Evolutionary conservation across 2,329 filamentous ascomycete species (phyloP), one percentile per base, ranked within the genome.

Genomic region (Stemphylium beticola): DNA sequence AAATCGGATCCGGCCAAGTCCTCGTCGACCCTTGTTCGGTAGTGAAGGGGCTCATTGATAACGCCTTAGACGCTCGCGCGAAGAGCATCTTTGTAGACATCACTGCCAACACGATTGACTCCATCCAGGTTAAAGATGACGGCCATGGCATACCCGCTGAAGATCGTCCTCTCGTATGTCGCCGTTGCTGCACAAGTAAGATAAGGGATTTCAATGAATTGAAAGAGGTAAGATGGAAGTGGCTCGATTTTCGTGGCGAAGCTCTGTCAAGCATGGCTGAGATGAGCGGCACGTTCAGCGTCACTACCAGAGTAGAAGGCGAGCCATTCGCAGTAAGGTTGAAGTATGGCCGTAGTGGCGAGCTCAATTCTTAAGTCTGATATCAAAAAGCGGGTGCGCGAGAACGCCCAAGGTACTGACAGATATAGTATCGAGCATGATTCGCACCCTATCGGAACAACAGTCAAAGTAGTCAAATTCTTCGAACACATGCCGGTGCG

Each of bases 21-120:
- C 81, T 92, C 44, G 79, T 82, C 4, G 83, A 84, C 7, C 82
- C 89, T 0, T 76, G 79, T 11, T 82, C 83, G 10, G 76, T 91
- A 2, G 83, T 92, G 63, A 93, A 93, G 68, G 90, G 93, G 73
- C 84, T 93, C 4, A 74, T 93, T 29, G 90, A 93, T 64, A 93
- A 93, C 72, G 82, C 89, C 38, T 81, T 93, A 17, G 90, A 93
- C 72, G 88, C 89, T 7, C 79, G 82, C 47, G 88, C 90, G 11
- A 88, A 83, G 2, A 82, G 81, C 2, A 78, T 93, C 53, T 84
- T 89, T 47, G 77, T 93, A 20, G 76, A 84, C 24, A 78, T 92
- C 12, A 83, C 87, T 4, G 65, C 80, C 37, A 87, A 92, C 67
- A 87, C 87, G 0, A 71, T 92, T 47, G 87, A 90, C 71, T 83